Conservation (phyloP, 495 filamentous ascomycete genomes). For the Xylaria venustula region DNA sequence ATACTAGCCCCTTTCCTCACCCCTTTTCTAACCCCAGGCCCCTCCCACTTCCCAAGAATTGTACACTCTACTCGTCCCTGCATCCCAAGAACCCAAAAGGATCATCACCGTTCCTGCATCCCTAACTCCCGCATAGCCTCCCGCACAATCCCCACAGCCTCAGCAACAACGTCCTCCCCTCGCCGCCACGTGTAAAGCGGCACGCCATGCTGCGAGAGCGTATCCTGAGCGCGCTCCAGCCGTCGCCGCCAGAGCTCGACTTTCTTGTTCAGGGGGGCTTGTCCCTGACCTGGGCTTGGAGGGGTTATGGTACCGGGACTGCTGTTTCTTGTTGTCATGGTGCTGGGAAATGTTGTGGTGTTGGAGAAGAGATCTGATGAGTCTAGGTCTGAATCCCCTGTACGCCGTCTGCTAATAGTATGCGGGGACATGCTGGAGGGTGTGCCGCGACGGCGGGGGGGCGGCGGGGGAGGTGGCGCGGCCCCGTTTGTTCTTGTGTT, state of each 20-base stretch:
- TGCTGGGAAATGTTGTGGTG: too few species aligned
- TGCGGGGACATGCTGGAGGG: constrained; percentile 18
- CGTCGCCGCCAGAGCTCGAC: constrained; percentile 80
- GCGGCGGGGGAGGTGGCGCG: constrained; percentile 37
- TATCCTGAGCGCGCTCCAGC: constrained; percentile 70
- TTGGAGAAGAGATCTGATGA: too few species aligned
- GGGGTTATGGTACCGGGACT: constrained; percentile 7
- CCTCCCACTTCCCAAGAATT: too few species aligned
- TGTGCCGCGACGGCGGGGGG: constrained; percentile 44
- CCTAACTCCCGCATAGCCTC: constrained; percentile 14
- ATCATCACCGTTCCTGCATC: background rate
- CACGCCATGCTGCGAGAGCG: constrained; percentile 67
- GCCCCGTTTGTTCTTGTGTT: background rate
- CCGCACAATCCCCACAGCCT: constrained; percentile 49
- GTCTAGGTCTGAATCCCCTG: constrained; percentile 30
- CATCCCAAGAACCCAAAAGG: background rate
- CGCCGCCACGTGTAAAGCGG: constrained; percentile 79
- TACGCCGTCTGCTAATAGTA: background rate
- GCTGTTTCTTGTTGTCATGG: background rate
- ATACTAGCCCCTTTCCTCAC: too few species aligned
- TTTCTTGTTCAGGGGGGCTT: constrained; percentile 62
- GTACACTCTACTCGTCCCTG: background rate
- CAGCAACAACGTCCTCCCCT: constrained; percentile 69
- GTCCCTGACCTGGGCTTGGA: constrained; percentile 12
- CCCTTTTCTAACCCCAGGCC: too few species aligned